phyloP scores from a whole-genome alignment of 768 basidiomycete genomes.

The Nidula microcarpa region DNA sequence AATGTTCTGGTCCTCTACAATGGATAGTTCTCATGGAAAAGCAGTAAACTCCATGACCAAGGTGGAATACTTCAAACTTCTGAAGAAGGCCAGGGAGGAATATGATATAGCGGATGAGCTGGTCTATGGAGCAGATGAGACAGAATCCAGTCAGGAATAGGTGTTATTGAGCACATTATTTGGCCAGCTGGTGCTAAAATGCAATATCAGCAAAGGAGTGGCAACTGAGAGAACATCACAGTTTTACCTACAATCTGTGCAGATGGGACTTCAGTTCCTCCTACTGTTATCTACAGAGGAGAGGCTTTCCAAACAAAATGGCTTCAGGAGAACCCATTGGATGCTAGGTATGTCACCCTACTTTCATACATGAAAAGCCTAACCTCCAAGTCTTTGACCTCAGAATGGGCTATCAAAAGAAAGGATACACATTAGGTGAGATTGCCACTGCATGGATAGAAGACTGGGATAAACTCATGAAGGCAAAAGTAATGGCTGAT shows the following conservation, averaged over 20 bases:
- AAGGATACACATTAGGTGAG: constrained; percentile 24
- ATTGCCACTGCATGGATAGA: constrained; percentile 19
- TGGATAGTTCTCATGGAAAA: constrained; percentile 2
- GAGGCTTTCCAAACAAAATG: constrained; percentile 21
- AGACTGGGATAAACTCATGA: constrained; percentile 20
- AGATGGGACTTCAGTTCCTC: constrained; percentile 23
- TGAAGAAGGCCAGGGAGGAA: constrained; percentile 14
- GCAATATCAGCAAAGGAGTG: constrained; percentile 23
- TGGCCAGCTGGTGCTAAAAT: constrained; percentile 7
- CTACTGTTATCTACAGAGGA: constrained; percentile 35
- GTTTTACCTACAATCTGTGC: constrained; percentile 33
- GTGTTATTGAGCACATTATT: constrained; percentile 19
- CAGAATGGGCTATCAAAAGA: constrained; percentile 16
- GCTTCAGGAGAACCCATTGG: constrained; percentile 27
- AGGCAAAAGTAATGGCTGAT: background rate
- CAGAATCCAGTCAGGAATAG: constrained; percentile 14
- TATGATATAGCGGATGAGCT: constrained; percentile 7
- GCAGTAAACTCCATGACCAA: constrained; percentile 6
- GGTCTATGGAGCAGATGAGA: constrained; percentile 28
- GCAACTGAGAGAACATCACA: constrained; percentile 26
- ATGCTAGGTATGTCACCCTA: constrained; percentile 20
- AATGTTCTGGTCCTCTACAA: background rate
- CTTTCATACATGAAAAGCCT: background rate
- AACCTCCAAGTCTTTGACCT: constrained; percentile 1
- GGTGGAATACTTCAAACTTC: constrained; percentile 5